phyloP scores from a whole-genome alignment of 371 early-diverging fungal species.

The Dinochytrium kinnereticum region DNA sequence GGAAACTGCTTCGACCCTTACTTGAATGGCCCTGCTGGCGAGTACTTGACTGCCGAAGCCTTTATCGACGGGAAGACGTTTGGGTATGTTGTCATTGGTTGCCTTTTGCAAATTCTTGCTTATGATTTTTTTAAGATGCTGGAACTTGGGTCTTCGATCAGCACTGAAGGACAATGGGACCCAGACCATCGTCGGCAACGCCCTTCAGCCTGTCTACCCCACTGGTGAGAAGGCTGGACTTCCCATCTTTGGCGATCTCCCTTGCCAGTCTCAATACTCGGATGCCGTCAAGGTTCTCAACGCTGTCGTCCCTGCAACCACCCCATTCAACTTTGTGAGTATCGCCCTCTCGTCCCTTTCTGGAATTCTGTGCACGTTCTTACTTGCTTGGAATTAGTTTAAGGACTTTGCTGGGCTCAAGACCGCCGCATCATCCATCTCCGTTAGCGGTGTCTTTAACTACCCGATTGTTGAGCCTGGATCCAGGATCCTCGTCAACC shows the following conservation, averaged over 20 bases:
- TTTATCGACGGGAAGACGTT: not conserved
- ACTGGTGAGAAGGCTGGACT: conserved; percentile 21
- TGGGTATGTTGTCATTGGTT: not conserved
- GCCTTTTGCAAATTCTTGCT: not conserved
- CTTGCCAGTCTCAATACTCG: conserved; percentile 30
- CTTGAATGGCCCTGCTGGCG: not conserved
- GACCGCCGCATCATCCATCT: not conserved
- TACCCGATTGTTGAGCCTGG: conserved; percentile 28
- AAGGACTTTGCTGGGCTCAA: conserved; percentile 22
- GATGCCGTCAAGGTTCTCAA: conserved; percentile 21
- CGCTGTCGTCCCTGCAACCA: conserved; percentile 14
- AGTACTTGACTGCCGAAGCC: conserved; percentile 6
- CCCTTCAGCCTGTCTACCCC: conserved; percentile 29
- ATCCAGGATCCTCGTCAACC: conserved; percentile 13
- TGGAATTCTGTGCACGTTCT: not conserved
- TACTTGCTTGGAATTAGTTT: conserved; percentile 5
- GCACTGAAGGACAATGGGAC: not conserved
- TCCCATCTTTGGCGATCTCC: conserved; percentile 18
- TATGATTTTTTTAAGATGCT: not conserved
- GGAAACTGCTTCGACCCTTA: conserved; percentile 2
- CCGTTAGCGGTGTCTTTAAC: conserved; percentile 24
- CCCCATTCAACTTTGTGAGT: conserved; percentile 30
- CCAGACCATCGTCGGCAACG: conserved; percentile 11
- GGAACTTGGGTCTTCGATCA: conserved; percentile 14
- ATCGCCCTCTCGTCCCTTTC: not conserved